Evolutionary conservation across 116 monocot species (phyloP).

Genomic region (Posidonia oceanica): DNA sequence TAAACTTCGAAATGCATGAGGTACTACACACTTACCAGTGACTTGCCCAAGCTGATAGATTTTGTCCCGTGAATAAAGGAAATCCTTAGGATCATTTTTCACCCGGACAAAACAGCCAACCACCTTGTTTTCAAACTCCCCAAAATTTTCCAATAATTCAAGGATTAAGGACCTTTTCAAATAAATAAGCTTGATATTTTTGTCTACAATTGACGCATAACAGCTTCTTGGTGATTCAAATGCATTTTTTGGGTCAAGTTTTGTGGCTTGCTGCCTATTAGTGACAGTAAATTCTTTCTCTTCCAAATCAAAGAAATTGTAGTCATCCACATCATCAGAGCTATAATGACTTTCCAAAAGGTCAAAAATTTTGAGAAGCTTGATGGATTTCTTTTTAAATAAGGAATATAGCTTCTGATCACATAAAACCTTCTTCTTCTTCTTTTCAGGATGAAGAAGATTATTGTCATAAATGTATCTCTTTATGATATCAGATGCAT

Average conservation of each 20-base stretch:
- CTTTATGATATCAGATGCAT: slow-evolving; percentile 49
- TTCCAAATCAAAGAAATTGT: slow-evolving; percentile 28
- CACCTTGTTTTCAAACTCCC: slow-evolving; percentile 67
- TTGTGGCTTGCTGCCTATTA: slow-evolving; percentile 17
- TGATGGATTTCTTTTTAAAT: slow-evolving; percentile 55
- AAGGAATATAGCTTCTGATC: slow-evolving; percentile 51
- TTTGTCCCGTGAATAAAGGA: slow-evolving; percentile 26
- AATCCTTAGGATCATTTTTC: slow-evolving; percentile 50
- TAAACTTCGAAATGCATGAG: not conserved
- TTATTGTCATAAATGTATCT: slow-evolving; percentile 46
- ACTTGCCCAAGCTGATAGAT: slow-evolving; percentile 53
- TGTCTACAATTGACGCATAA: slow-evolving; percentile 39
- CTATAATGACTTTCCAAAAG: slow-evolving; percentile 53
- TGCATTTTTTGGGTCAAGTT: slow-evolving; percentile 12
- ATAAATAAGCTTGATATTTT: slow-evolving; percentile 66
- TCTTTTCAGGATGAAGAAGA: slow-evolving; percentile 46
- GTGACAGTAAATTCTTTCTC: slow-evolving; percentile 14
- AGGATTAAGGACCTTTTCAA: slow-evolving; percentile 51
- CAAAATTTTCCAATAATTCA: slow-evolving; percentile 37
- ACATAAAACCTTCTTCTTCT: slow-evolving; percentile 50
- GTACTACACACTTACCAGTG: slow-evolving; percentile 26
- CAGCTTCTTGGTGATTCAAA: slow-evolving; percentile 19
- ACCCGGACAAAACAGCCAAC: slow-evolving; percentile 77
- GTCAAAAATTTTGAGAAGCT: slow-evolving; percentile 32
- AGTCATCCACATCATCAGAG: slow-evolving; percentile 27